These are phyloP conservation scores for Effrenium voratum DNA, from an alignment of 73 alveolate species.

Conservation along the genomic window DNA sequence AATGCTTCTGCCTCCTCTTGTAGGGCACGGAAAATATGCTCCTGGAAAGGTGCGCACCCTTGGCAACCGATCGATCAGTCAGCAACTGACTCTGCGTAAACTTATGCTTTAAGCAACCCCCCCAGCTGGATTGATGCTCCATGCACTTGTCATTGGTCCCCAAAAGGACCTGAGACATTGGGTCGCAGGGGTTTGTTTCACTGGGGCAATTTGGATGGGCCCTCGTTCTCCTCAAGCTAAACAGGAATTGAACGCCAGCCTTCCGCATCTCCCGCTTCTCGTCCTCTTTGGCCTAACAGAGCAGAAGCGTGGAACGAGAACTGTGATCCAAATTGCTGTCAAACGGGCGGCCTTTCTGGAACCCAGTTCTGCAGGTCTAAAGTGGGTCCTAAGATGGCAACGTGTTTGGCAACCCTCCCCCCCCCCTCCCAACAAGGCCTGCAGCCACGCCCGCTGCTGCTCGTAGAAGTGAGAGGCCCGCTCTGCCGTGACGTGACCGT, in stretches of 20 bases:
- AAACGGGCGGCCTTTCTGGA: no score
- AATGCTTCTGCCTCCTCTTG: conserved; percentile 67
- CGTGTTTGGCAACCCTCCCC: not conserved
- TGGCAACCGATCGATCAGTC: no score
- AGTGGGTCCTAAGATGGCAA: not conserved
- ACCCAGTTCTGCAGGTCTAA: not conserved
- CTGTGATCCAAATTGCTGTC: not conserved
- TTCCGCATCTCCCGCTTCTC: conserved; percentile 24
- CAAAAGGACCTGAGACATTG: no score
- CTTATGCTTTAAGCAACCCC: no score
- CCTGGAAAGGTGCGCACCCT: not conserved
- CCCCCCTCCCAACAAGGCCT: not conserved
- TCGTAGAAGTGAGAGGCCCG: conserved; percentile 34
- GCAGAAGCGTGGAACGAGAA: not conserved
- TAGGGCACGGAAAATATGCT: conserved; percentile 57
- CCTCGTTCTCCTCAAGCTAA: no score
- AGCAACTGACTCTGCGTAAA: no score
- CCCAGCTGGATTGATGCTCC: no score
- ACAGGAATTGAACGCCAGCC: no score
- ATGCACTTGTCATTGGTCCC: no score
- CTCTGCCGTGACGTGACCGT: conserved; percentile 37
- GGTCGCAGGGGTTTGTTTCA: no score
- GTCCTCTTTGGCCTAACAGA: not conserved
- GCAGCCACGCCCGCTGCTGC: conserved; percentile 47
- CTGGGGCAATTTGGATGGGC: no score